Evolutionary conservation across 1,139 yeast species (phyloP), one percentile per base, ranked within the genome.

Genomic region (Tardiomyces blankii): DNA sequence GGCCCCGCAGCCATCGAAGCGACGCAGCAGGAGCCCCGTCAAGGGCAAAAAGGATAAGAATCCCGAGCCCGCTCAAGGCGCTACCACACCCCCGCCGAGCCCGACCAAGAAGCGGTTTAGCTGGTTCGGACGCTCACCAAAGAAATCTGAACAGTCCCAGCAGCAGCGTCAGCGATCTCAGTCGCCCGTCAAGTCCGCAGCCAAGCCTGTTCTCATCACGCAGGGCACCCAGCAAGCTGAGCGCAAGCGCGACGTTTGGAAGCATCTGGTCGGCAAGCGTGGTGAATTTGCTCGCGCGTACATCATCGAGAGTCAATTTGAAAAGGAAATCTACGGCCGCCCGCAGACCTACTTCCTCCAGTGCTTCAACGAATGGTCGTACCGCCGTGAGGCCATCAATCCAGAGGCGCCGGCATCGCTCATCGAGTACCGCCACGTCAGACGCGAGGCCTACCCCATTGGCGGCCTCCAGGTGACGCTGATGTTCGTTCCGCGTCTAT

Each of bases 281-380:
- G 97, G 97, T 1, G 86, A 95, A 42, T 88, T 86, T 69, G 95
- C 87, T 3, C 74, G 93, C 51, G 77, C 88, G 49, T 80, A 81
- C 54, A 69, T 89, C 47, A 76, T 75, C 44, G 78, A 86, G 54
- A 74, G 76, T 33, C 79, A 79, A 51, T 76, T 77, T 55, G 83
- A 81, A 57, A 64, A 70, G 14, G 72, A 72, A 39, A 70, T 83
- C 42, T 77, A 73, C 18, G 85, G 87, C 25, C 63, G 65, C 42
- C 70, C 80, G 1, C 68, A 70, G 48, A 70, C 71, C 44, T 77
- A 77, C 57, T 70, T 72, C 41, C 62, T 87, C 45, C 77, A 81
- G 12, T 73, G 93, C 55, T 77, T 77, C 62, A 87, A 87, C 59
- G 95, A 87, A 61, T 89, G 96, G 96, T 82, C 77, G 42, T 19